Percentiles rank a stretch among this genome's conserved stretches.
Conservation (phyloP, 139 green algal genomes). For the Mychonastes homosphaera region DNA sequence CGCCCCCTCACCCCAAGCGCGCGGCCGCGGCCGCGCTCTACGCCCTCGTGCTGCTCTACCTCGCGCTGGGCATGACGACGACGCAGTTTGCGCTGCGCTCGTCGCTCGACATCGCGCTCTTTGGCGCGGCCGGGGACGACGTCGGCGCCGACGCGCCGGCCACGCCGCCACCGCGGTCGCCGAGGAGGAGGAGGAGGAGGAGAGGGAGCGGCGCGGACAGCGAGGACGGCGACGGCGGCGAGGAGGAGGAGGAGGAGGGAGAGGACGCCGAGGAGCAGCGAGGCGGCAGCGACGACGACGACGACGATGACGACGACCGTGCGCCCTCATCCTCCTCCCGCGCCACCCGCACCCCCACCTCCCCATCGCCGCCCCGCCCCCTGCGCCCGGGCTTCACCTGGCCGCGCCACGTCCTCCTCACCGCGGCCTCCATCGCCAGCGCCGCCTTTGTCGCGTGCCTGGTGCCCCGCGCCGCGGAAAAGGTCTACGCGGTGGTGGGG, state of each 20-base stretch:
- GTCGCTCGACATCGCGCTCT: slow-evolving; percentile 41
- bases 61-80: slow-evolving; percentile 39
- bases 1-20: background rate
- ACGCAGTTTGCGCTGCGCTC: slow-evolving; percentile 43
- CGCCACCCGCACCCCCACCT: background rate
- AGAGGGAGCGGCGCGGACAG: too few relatives aligned
- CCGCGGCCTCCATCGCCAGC: slow-evolving; percentile 16
- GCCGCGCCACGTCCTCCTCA: slow-evolving; percentile 10
- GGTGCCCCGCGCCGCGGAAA: slow-evolving; percentile 30
- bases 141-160: too few relatives aligned
- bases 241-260: too few relatives aligned
- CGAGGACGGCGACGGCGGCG: too few relatives aligned
- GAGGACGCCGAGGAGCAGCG: too few relatives aligned
- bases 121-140: too few relatives aligned
- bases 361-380: background rate
- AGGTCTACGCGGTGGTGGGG: slow-evolving; percentile 52
- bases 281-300: too few relatives aligned
- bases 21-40: too few relatives aligned
- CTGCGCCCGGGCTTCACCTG: background rate
- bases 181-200: too few relatives aligned
- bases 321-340: too few relatives aligned
- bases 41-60: slow-evolving; percentile 42
- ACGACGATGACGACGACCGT: too few relatives aligned
- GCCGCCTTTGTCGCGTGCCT: slow-evolving; percentile 22
- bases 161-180: too few relatives aligned